Evolutionary conservation across 257 asterid genomes (phyloP).

Genomic region (Thymus quinquecostatus): DNA sequence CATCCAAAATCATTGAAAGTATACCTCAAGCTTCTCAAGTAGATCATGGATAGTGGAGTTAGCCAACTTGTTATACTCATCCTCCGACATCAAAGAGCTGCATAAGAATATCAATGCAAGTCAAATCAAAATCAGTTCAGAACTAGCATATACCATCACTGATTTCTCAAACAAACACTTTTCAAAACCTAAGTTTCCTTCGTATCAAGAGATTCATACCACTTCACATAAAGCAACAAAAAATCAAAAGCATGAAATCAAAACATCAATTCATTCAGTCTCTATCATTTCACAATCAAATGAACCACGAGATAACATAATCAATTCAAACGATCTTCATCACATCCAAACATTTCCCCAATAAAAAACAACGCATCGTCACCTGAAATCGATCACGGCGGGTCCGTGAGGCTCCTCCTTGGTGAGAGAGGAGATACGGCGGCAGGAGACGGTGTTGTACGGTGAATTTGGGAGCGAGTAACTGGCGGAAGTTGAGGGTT

Average conservation of each 20-base stretch:
- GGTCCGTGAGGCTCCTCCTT: conserved; percentile 55
- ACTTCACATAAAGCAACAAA: background rate
- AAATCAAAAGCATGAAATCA: background rate
- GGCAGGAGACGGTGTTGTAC: conserved; percentile 34
- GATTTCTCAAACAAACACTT: background rate
- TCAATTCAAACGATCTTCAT: background rate
- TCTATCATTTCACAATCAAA: background rate
- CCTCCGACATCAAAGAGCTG: conserved; percentile 79
- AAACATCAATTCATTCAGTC: background rate
- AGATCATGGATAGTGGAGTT: conserved; percentile 79
- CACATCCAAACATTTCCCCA: background rate
- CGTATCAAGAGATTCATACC: background rate
- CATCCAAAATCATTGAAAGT: background rate
- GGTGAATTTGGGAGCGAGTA: conserved; percentile 32
- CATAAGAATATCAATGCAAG: conserved; percentile 30
- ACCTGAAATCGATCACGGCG: conserved; percentile 63
- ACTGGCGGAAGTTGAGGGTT: conserved; percentile 36
- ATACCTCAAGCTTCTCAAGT: conserved; percentile 83
- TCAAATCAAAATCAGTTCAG: too few species aligned
- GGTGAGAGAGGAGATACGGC: conserved; percentile 46
- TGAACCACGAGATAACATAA: background rate
- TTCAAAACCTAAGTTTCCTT: background rate
- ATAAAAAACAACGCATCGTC: background rate
- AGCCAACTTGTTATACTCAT: conserved; percentile 78
- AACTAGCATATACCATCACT: background rate